Evolutionary conservation across 73 alveolate species (phyloP).

Genomic region (Breviolum minutum): DNA sequence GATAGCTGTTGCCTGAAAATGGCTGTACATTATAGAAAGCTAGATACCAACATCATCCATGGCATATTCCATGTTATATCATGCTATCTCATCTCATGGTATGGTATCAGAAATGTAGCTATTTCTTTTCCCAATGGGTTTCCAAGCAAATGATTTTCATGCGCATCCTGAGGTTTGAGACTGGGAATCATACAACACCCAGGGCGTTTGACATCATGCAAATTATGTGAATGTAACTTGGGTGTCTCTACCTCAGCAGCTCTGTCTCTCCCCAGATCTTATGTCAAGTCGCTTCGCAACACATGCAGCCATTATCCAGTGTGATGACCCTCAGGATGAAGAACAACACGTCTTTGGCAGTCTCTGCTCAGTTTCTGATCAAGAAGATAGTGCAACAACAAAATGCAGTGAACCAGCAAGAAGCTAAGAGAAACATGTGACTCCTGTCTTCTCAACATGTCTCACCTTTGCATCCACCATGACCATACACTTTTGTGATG

Average conservation of each 20-base stretch:
- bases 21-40: too few relatives aligned
- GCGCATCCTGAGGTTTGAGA: too few relatives aligned
- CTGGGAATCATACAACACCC: too few relatives aligned
- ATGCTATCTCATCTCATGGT: too few relatives aligned
- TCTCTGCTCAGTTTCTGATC: too few relatives aligned
- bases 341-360: too few relatives aligned
- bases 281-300: conserved; percentile 39
- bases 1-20: neutral
- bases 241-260: neutral
- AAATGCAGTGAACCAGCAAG: neutral
- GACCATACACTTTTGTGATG: neutral
- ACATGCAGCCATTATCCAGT: conserved; percentile 95
- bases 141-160: too few relatives aligned
- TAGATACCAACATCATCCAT: too few relatives aligned
- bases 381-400: neutral
- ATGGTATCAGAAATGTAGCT: too few relatives aligned
- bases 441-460: neutral
- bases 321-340: conserved; percentile 66
- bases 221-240: too few relatives aligned
- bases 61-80: too few relatives aligned
- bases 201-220: neutral
- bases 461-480: neutral
- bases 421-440: neutral
- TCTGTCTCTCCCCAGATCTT: neutral
- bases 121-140: too few relatives aligned